Percentiles rank a stretch among this genome's conserved stretches.
Conservation (phyloP, 2,329 filamentous ascomycete species). For the Leptodontidium sp. region DNA sequence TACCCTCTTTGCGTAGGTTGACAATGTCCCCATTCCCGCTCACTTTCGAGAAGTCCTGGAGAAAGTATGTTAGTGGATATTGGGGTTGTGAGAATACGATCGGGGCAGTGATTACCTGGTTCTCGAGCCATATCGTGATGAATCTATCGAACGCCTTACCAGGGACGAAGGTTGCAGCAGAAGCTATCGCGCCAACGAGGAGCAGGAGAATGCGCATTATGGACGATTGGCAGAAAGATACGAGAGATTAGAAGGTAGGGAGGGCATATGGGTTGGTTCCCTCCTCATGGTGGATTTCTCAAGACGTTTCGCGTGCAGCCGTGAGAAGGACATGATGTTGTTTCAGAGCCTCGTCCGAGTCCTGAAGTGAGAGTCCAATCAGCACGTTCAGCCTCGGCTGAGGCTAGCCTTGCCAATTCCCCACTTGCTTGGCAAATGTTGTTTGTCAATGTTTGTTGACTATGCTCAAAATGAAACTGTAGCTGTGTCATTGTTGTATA, state of each 20-base stretch:
- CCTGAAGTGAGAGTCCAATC: conserved; percentile 48
- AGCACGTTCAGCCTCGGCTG: neutral
- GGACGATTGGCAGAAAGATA: conserved; percentile 5
- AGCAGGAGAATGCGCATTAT: conserved; percentile 36
- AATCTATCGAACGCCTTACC: conserved; percentile 68
- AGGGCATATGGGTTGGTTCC: neutral
- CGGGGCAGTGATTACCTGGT: conserved; percentile 50
- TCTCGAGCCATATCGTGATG: conserved; percentile 70
- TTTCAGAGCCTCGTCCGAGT: conserved; percentile 30
- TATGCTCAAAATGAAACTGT: neutral
- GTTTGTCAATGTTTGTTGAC: neutral
- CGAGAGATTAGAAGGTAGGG: neutral
- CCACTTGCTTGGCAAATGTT: neutral
- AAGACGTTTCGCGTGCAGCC: conserved; percentile 6
- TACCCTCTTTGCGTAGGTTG: conserved; percentile 53
- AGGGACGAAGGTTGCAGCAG: conserved; percentile 39
- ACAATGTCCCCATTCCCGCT: conserved; percentile 51
- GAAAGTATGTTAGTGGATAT: neutral
- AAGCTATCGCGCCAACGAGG: conserved; percentile 25
- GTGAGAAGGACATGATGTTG: conserved; percentile 10
- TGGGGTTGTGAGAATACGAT: neutral
- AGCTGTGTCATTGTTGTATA: neutral
- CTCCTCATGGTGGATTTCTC: neutral
- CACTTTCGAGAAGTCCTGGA: conserved; percentile 54
- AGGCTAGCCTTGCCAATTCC: neutral